phyloP scores from a whole-genome alignment of 371 early-diverging fungal genomes.

The Mortierella sp. region DNA sequence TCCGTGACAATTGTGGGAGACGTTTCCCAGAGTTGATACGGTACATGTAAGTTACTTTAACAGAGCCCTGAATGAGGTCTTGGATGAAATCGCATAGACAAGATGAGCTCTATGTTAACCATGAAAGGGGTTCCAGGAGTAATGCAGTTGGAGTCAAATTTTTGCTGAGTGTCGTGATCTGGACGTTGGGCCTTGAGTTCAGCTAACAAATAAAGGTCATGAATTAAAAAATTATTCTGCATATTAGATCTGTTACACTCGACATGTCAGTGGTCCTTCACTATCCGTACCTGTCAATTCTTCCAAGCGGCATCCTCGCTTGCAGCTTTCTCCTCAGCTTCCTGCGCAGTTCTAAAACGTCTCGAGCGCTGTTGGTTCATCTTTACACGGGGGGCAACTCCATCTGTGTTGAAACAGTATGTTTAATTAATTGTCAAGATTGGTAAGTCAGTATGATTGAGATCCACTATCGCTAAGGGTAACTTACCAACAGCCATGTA shows the following conservation, averaged over 20 bases:
- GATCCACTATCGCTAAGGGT: background rate
- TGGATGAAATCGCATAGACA: slow-evolving; percentile 1
- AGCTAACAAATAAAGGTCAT: slow-evolving; percentile 9
- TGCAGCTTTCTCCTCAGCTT: slow-evolving; percentile 81
- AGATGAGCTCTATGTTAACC: background rate
- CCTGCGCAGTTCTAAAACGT: slow-evolving; percentile 96
- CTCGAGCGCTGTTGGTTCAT: slow-evolving; percentile 99
- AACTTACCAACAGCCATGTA: slow-evolving; percentile 95
- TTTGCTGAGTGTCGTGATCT: slow-evolving; percentile 69
- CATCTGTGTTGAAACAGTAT: slow-evolving; percentile 74
- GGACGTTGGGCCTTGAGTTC: slow-evolving; percentile 64
- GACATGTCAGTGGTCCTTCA: background rate
- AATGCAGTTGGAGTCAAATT: slow-evolving; percentile 99
- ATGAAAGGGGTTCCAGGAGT: slow-evolving; percentile 99
- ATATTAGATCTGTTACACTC: background rate
- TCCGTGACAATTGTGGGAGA: background rate
- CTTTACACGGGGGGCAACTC: slow-evolving; percentile 99
- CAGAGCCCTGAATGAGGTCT: background rate
- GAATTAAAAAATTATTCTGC: background rate
- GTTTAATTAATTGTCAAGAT: background rate
- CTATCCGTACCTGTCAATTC: slow-evolving; percentile 68
- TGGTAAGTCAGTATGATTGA: background rate
- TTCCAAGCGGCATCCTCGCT: slow-evolving; percentile 76
- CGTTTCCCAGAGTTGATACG: background rate
- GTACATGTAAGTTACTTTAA: background rate